phyloP scores from a whole-genome alignment of 2,329 filamentous ascomycete genomes.

The Arthroderma uncinatum region DNA sequence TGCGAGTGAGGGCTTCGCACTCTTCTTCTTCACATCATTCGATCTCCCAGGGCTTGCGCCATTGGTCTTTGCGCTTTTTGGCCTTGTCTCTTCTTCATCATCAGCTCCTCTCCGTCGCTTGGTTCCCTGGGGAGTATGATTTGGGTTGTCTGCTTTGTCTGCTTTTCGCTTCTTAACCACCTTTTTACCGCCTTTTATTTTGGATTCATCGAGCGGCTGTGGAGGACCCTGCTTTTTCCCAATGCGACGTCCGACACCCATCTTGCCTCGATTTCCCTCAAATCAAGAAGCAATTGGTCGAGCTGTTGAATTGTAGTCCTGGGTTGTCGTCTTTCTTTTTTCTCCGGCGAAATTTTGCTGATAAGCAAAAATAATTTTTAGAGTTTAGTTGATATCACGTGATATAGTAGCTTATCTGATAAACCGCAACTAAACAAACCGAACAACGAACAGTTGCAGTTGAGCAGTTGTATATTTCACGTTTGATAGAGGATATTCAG shows the following conservation, averaged over 20 bases:
- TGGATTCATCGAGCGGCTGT: conserved; percentile 62
- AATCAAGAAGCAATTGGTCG: background rate
- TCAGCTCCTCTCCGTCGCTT: conserved; percentile 13
- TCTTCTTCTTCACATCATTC: conserved; percentile 30
- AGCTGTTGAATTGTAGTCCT: background rate
- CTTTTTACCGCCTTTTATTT: conserved; percentile 56
- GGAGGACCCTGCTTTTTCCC: conserved; percentile 84
- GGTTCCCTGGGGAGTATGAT: conserved; percentile 21
- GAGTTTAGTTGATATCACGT: conserved; percentile 1
- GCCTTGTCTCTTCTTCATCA: conserved; percentile 35
- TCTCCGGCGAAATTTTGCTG: background rate
- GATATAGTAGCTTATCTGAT: background rate
- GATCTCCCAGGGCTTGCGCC: conserved; percentile 33
- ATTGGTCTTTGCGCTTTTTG: conserved; percentile 50
- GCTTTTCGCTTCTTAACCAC: conserved; percentile 70
- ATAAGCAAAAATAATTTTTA: conserved; percentile 7
- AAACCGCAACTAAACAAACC: background rate
- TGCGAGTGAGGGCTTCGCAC: conserved; percentile 15
- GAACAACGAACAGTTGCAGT: background rate
- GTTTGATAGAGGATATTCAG: background rate
- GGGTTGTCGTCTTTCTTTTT: background rate
- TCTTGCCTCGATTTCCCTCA: conserved; percentile 37
- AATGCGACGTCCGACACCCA: conserved; percentile 87
- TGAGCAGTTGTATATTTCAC: background rate
- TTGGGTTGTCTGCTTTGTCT: conserved; percentile 48